Percentiles rank a stretch among this genome's conserved stretches.
These are phyloP conservation scores for Pestalotiopsis fici DNA, from an alignment of 2,329 filamentous ascomycete genomes.

Conservation along the genomic window DNA sequence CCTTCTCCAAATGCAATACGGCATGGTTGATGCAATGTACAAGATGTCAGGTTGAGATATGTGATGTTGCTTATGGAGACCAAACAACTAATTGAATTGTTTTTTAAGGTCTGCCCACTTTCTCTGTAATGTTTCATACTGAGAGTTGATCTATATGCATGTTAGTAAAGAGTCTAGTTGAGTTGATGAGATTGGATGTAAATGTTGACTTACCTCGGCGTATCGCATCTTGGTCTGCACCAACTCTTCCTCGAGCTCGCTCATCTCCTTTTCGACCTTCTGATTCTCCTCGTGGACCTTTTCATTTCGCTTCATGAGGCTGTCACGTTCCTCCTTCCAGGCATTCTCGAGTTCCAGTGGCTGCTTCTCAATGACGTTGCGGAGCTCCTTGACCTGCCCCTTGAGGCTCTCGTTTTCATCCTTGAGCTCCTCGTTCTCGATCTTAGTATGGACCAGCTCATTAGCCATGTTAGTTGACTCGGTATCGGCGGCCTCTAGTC, in stretches of 20 bases:
- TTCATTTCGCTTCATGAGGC: conserved; percentile 87
- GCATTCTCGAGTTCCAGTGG: conserved; percentile 83
- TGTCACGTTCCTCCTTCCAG: conserved; percentile 83
- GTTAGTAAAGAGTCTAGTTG: neutral
- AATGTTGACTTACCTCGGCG: conserved; percentile 75
- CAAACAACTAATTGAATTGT: conserved; percentile 46
- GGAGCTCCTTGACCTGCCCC: conserved; percentile 82
- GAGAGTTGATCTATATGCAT: conserved; percentile 63
- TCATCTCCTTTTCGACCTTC: conserved; percentile 83
- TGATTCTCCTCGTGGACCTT: conserved; percentile 95
- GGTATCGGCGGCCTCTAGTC: conserved; percentile 82
- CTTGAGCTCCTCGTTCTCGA: conserved; percentile 85
- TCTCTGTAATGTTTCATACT: conserved; percentile 71
- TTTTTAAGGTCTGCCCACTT: conserved; percentile 76
- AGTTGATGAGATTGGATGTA: no score
- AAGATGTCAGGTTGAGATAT: neutral
- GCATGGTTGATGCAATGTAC: neutral
- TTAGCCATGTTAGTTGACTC: conserved; percentile 92
- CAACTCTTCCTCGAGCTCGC: conserved; percentile 88
- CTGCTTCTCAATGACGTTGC: conserved; percentile 85
- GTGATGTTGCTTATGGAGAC: neutral
- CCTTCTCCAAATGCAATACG: conserved; percentile 5
- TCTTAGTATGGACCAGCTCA: conserved; percentile 87
- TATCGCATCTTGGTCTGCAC: conserved; percentile 94
- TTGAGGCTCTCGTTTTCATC: conserved; percentile 89